Evolutionary conservation across 2,329 filamentous ascomycete genomes (phyloP).

Genomic region (Thelonectria olida): DNA sequence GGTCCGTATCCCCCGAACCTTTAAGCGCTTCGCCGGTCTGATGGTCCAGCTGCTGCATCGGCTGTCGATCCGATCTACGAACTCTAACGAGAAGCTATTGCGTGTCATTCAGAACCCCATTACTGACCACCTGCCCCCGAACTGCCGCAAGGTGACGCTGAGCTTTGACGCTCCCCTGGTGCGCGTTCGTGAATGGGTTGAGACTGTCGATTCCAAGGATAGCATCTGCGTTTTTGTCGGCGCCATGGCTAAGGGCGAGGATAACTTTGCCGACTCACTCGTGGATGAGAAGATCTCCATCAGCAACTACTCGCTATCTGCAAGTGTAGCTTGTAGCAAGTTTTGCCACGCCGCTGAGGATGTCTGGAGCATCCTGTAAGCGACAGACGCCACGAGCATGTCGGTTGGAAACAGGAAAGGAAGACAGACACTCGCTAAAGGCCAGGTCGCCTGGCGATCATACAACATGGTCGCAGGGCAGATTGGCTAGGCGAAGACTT

Average conservation of each 20-base stretch:
- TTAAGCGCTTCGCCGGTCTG: slow-evolving; percentile 97
- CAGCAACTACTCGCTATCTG: slow-evolving; percentile 96
- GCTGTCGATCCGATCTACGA: slow-evolving; percentile 94
- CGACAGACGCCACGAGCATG: slow-evolving; percentile 9
- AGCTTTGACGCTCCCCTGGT: slow-evolving; percentile 93
- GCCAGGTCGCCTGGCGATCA: slow-evolving; percentile 60
- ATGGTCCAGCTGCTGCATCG: slow-evolving; percentile 99
- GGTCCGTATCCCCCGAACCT: slow-evolving; percentile 95
- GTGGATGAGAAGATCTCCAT: slow-evolving; percentile 98
- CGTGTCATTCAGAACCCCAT: slow-evolving; percentile 99
- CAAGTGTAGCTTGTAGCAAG: slow-evolving; percentile 98
- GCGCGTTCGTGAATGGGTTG: slow-evolving; percentile 88
- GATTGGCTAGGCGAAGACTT: slow-evolving; percentile 59
- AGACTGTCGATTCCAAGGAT: slow-evolving; percentile 80
- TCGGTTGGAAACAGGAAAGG: slow-evolving; percentile 27
- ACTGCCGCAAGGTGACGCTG: slow-evolving; percentile 96
- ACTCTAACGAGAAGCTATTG: slow-evolving; percentile 95
- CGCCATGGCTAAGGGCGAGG: slow-evolving; percentile 96
- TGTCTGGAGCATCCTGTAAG: slow-evolving; percentile 89
- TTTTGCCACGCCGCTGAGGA: slow-evolving; percentile 99
- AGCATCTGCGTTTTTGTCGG: slow-evolving; percentile 98
- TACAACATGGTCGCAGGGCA: slow-evolving; percentile 74
- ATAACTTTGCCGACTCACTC: slow-evolving; percentile 93
- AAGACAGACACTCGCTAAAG: slow-evolving; percentile 33
- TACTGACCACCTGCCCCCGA: slow-evolving; percentile 93